A percentile compares a stretch with the other conserved stretches of the same genome.
These are phyloP conservation scores for Juncus inflexus DNA, from an alignment of 176 grass and related monocot species.

Conservation along the genomic window DNA sequence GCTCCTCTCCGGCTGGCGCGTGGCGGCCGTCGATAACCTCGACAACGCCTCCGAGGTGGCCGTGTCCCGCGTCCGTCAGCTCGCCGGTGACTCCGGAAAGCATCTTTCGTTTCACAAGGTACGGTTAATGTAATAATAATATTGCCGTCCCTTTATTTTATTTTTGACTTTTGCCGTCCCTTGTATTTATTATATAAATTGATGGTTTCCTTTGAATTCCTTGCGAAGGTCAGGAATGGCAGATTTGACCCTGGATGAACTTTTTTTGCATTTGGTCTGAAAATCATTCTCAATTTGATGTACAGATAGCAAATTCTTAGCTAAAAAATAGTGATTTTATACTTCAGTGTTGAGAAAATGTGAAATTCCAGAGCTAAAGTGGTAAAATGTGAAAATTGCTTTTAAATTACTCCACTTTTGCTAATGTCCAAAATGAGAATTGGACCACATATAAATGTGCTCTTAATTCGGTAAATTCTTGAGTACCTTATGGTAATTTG, in stretches of 20 bases:
- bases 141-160: not conserved
- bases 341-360: too few species aligned
- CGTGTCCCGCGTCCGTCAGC: slow-evolving; percentile 50
- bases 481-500: not conserved
- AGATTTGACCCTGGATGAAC: too few species aligned
- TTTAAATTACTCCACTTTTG: not conserved
- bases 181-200: too few species aligned
- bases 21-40: slow-evolving; percentile 72
- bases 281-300: too few species aligned
- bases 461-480: too few species aligned
- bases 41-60: slow-evolving; percentile 72
- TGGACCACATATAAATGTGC: not conserved
- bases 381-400: slow-evolving; percentile 20
- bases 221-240: too few species aligned
- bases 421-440: slow-evolving; percentile 2
- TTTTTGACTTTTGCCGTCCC: not conserved
- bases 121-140: not conserved
- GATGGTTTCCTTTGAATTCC: too few species aligned
- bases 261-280: too few species aligned
- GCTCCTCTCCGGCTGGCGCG: slow-evolving; percentile 53
- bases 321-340: too few species aligned
- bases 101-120: slow-evolving; percentile 77
- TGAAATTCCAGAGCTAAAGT: not conserved
- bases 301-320: too few species aligned
- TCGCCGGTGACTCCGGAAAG: slow-evolving; percentile 48